Evolutionary conservation across 306 rosid species (phyloP), one percentile per base, ranked within the genome.

Genomic region (Gleditsia sinensis): DNA sequence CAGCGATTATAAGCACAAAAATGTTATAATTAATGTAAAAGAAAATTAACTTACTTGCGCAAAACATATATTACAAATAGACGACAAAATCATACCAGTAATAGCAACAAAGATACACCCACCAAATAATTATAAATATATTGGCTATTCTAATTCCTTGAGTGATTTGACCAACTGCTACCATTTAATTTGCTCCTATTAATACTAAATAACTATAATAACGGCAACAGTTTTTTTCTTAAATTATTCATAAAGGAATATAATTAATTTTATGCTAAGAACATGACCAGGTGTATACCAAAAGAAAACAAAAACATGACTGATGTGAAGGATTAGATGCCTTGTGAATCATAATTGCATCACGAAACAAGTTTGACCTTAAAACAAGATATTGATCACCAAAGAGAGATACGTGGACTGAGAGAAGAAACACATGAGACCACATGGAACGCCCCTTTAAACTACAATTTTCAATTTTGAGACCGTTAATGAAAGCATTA

Each of bases 391-490:
- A 58, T 40, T n/a, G 19, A 55, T 48, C 72, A 63, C 40, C 2
- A 75, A 21, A 69, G 33, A 27, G 16, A 68, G 68, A 72, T 48
- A 49, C 16, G 81, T 82, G 74, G 82, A 76, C 62, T 76, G 77
- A 76, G 50, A 25, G 61, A 36, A 79, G 87, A 82, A 88, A 87
- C 90, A 87, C 92, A 90, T 84, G 97, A 87, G 82, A 82, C 79
- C 97, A 91, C 97, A 87, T 91, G 97, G 82, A 81, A 75, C 5
- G 64, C 37, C 19, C 60, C 27, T 64, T 80, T 78, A 39, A 66
- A 25, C 60, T 78, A 54, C 69, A 77, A 58, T 43, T 70, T 75
- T 59, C 66, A 80, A 80, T 84, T 80, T 69, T 74, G 67, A 57
- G 55, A 75, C 80, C 42, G 20, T 84, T 81, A 70, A 67, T 78